Conservation (phyloP, 1,284 basidiomycete genomes). For the Singerocomus inundabilis region DNA sequence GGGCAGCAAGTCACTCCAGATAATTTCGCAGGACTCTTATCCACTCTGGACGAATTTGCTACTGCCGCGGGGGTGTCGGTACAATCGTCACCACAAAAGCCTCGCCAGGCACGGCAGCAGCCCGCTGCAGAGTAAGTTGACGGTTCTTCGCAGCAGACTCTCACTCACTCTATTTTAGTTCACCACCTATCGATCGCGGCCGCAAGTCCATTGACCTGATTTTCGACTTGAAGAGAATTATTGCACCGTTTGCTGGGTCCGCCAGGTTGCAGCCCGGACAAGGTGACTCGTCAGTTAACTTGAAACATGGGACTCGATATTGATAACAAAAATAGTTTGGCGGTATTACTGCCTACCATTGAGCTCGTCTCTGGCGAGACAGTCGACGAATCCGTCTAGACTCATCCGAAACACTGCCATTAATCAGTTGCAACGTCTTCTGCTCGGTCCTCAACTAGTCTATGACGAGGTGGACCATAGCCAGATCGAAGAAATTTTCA, state of each 20-base stretch:
- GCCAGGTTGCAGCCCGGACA: conserved; percentile 45
- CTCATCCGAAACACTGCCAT: conserved; percentile 87
- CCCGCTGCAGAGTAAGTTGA: conserved; percentile 51
- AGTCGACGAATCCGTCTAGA: conserved; percentile 82
- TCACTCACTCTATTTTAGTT: conserved; percentile 42
- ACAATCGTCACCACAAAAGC: conserved; percentile 52
- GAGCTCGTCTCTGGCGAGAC: conserved; percentile 75
- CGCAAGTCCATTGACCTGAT: conserved; percentile 81
- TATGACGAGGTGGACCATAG: conserved; percentile 53
- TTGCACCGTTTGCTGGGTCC: conserved; percentile 54
- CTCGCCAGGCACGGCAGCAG: conserved; percentile 51
- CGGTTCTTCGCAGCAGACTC: not conserved
- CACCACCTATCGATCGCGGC: conserved; percentile 77
- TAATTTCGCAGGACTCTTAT: conserved; percentile 80
- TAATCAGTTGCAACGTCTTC: conserved; percentile 81
- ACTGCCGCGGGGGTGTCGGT: conserved; percentile 63
- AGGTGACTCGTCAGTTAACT: conserved; percentile 39
- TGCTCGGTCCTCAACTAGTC: conserved; percentile 78
- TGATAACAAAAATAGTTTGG: conserved; percentile 60
- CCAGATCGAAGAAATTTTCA: conserved; percentile 83
- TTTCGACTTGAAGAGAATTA: conserved; percentile 65
- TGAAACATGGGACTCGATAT: not conserved
- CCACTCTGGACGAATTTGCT: conserved; percentile 87
- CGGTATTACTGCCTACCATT: conserved; percentile 79
- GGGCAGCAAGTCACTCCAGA: conserved; percentile 67